phyloP scores from a whole-genome alignment of 805 yeast species.

The Candida verbasci region DNA sequence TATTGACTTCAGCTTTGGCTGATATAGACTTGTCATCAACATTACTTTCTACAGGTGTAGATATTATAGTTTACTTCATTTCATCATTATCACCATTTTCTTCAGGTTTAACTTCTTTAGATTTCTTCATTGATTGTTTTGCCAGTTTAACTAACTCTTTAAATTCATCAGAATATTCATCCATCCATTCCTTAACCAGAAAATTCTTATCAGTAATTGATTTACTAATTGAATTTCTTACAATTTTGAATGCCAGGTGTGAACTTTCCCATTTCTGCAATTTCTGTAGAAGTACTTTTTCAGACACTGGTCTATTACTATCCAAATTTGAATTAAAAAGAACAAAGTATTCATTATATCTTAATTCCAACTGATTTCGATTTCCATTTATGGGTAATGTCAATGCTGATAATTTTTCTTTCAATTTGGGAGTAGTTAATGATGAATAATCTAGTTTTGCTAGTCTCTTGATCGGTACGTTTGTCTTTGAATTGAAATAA shows the following conservation, averaged over 20 bases:
- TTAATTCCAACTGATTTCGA: constrained; percentile 54
- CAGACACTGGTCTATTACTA: constrained; percentile 58
- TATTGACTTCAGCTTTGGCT: neutral
- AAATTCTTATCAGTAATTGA: constrained; percentile 44
- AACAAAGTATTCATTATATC: constrained; percentile 75
- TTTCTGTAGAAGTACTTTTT: constrained; percentile 49
- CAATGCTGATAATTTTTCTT: constrained; percentile 50
- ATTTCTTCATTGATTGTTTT: constrained; percentile 15
- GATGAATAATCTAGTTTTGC: constrained; percentile 65
- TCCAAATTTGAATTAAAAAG: constrained; percentile 81
- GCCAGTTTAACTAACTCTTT: constrained; percentile 35
- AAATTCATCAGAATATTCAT: constrained; percentile 36
- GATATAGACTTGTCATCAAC: no score
- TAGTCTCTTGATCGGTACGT: constrained; percentile 33
- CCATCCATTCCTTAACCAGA: constrained; percentile 41
- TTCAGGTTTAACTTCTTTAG: neutral
- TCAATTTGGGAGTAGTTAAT: constrained; percentile 54
- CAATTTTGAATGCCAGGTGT: constrained; percentile 27
- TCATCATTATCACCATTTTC: no score
- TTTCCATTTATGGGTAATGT: constrained; percentile 62
- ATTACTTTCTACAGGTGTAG: no score
- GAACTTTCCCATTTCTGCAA: constrained; percentile 65
- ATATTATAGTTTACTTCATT: no score
- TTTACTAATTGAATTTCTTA: constrained; percentile 16
- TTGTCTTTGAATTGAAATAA: constrained; percentile 26